A percentile compares a stretch with the other conserved stretches of the same genome.
phyloP scores from a whole-genome alignment of 2,329 filamentous ascomycete genomes.

The Colletotrichum tofieldiae region DNA sequence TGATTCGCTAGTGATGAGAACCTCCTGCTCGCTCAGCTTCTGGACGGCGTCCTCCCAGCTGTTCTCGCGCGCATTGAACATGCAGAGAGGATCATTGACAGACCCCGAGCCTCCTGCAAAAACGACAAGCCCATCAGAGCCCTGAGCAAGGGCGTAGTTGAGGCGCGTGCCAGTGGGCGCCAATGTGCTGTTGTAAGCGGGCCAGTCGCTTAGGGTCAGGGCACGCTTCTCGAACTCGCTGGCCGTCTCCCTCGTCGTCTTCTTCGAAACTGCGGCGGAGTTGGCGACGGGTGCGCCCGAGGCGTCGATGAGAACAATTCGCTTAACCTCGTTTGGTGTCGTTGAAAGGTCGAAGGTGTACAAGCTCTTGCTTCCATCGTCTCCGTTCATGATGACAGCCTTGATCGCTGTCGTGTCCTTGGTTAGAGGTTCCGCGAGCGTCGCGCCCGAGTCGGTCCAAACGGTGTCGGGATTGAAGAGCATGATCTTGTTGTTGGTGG shows the following conservation, averaged over 20 bases:
- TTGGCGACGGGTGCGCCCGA: slow-evolving; percentile 69
- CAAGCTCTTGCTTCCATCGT: slow-evolving; percentile 84
- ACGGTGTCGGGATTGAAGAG: slow-evolving; percentile 75
- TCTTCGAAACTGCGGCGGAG: slow-evolving; percentile 58
- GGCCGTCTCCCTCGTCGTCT: not conserved
- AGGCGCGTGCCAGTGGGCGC: slow-evolving; percentile 77
- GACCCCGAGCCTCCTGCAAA: slow-evolving; percentile 77
- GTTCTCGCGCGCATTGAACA: slow-evolving; percentile 85
- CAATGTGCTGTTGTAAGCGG: slow-evolving; percentile 81
- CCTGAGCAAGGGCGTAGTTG: slow-evolving; percentile 82
- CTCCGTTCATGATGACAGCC: slow-evolving; percentile 77
- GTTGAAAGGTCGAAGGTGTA: slow-evolving; percentile 83
- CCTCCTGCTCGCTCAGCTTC: slow-evolving; percentile 69
- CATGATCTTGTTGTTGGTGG: slow-evolving; percentile 78
- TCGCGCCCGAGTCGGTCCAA: slow-evolving; percentile 79
- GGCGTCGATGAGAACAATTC: slow-evolving; percentile 76
- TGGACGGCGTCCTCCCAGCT: slow-evolving; percentile 82
- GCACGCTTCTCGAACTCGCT: slow-evolving; percentile 53
- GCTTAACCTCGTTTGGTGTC: slow-evolving; percentile 82
- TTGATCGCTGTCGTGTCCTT: slow-evolving; percentile 72
- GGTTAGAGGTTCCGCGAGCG: slow-evolving; percentile 72
- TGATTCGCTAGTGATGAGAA: slow-evolving; percentile 51
- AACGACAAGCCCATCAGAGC: slow-evolving; percentile 77
- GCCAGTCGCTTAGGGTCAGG: slow-evolving; percentile 77
- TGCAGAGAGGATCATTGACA: slow-evolving; percentile 75